These are phyloP conservation scores for Didymella keratinophila DNA, from an alignment of 2,329 filamentous ascomycete genomes.

Conservation along the genomic window DNA sequence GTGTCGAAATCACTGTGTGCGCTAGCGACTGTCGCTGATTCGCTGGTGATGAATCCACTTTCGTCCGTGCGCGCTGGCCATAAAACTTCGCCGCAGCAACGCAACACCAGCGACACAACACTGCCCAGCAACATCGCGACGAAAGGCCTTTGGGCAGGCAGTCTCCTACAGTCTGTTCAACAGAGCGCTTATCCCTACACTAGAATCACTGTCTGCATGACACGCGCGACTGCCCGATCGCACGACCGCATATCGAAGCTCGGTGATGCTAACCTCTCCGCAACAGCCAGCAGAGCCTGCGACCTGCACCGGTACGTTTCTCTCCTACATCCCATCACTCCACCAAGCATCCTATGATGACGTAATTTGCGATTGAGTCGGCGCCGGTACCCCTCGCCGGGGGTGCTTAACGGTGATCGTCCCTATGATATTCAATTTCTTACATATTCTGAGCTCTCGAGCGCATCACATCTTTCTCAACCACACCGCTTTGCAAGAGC, in stretches of 20 bases:
- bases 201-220: background rate
- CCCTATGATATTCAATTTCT: slow-evolving; percentile 91
- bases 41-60: no score
- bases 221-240: background rate
- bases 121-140: background rate
- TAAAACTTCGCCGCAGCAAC: background rate
- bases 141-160: background rate
- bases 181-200: background rate
- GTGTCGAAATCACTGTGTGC: background rate
- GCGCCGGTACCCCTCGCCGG: slow-evolving; percentile 89
- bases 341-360: slow-evolving; percentile 71
- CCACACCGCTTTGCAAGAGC: background rate
- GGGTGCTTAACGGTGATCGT: slow-evolving; percentile 77
- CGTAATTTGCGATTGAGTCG: slow-evolving; percentile 99
- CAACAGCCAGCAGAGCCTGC: slow-evolving; percentile 15
- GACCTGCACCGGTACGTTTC: slow-evolving; percentile 33
- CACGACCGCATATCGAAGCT: background rate
- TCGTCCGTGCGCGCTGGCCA: background rate
- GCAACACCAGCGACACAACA: background rate
- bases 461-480: background rate
- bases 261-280: slow-evolving; percentile 17
- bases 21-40: no score
- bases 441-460: slow-evolving; percentile 91
- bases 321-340: slow-evolving; percentile 10
- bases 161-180: background rate